phyloP scores from a whole-genome alignment of 2,329 filamentous ascomycete species.

The Aspergillus chevalieri region DNA sequence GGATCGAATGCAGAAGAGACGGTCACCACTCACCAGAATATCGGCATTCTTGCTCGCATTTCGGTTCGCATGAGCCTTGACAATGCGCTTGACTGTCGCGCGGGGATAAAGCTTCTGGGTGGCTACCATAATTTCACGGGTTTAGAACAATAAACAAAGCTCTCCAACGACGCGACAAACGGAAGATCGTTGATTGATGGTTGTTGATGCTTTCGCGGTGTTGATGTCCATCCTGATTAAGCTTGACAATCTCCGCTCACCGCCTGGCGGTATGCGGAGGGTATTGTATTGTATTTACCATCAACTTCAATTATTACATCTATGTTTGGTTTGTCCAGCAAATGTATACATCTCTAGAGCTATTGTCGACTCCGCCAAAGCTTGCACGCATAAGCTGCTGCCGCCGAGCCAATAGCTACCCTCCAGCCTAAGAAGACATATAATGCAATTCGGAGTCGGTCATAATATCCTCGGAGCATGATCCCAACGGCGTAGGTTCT shows the following conservation, averaged over 20 bases:
- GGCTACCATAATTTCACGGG: constrained; percentile 46
- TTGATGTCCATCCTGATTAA: neutral
- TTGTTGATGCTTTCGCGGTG: neutral
- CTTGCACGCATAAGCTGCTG: constrained; percentile 24
- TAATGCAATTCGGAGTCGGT: constrained; percentile 33
- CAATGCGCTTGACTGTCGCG: constrained; percentile 76
- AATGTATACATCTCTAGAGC: neutral
- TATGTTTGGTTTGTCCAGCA: neutral
- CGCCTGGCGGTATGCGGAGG: neutral
- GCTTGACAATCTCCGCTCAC: neutral
- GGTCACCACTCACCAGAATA: constrained; percentile 57
- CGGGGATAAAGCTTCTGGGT: constrained; percentile 75
- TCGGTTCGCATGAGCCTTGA: constrained; percentile 80
- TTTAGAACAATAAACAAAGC: neutral
- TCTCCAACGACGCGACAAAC: neutral
- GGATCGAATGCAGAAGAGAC: neutral
- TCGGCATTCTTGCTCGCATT: constrained; percentile 80
- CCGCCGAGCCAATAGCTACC: constrained; percentile 24
- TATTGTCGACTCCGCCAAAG: constrained; percentile 16
- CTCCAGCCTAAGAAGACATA: constrained; percentile 37
- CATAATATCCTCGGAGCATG: constrained; percentile 41
- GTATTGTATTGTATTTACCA: neutral
- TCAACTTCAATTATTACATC: neutral
- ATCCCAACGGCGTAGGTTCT: constrained; percentile 35
- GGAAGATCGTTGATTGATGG: neutral